Evolutionary conservation across 352 stramenopile genomes (phyloP).

Genomic region (Lagenidium sp.): DNA sequence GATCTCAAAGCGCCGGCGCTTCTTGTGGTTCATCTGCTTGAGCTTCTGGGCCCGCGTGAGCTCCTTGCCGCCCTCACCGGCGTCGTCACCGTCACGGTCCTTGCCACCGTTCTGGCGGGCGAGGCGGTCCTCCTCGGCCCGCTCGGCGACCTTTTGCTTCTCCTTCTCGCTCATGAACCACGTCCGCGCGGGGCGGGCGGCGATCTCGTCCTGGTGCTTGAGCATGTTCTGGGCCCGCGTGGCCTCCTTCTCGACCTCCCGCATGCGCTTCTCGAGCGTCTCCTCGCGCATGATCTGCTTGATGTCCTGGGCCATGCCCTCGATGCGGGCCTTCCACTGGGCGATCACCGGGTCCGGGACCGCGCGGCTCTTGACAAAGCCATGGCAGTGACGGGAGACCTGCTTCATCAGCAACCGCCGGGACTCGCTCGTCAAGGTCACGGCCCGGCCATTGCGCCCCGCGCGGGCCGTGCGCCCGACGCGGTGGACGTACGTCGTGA

Average conservation of each 20-base stretch:
- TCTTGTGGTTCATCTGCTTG: slow-evolving; percentile 85
- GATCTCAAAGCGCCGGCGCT: slow-evolving; percentile 75
- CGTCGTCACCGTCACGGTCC: slow-evolving; percentile 18
- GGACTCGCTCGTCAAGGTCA: slow-evolving; percentile 87
- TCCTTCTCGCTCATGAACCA: slow-evolving; percentile 91
- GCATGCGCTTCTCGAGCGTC: slow-evolving; percentile 85
- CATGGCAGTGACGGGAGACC: slow-evolving; percentile 80
- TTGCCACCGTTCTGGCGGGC: slow-evolving; percentile 21
- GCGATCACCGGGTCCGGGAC: slow-evolving; percentile 83
- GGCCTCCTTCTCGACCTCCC: slow-evolving; percentile 84
- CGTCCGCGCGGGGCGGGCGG: slow-evolving; percentile 71
- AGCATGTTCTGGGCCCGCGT: slow-evolving; percentile 87
- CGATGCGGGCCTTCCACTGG: slow-evolving; percentile 81
- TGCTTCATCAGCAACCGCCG: slow-evolving; percentile 93
- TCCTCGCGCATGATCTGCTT: slow-evolving; percentile 83
- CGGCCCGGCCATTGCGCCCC: slow-evolving; percentile 86
- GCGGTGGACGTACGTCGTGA: slow-evolving; percentile 98
- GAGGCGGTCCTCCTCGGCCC: slow-evolving; percentile 56
- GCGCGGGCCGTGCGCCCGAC: slow-evolving; percentile 97
- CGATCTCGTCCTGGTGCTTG: slow-evolving; percentile 88
- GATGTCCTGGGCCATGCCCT: slow-evolving; percentile 73
- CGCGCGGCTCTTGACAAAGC: slow-evolving; percentile 87
- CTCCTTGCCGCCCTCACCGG: slow-evolving; percentile 14
- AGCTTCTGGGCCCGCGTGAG: slow-evolving; percentile 67
- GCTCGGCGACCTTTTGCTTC: slow-evolving; percentile 76